Conservation (phyloP, 305 asterid species). For the Fraxinus sp. region DNA sequence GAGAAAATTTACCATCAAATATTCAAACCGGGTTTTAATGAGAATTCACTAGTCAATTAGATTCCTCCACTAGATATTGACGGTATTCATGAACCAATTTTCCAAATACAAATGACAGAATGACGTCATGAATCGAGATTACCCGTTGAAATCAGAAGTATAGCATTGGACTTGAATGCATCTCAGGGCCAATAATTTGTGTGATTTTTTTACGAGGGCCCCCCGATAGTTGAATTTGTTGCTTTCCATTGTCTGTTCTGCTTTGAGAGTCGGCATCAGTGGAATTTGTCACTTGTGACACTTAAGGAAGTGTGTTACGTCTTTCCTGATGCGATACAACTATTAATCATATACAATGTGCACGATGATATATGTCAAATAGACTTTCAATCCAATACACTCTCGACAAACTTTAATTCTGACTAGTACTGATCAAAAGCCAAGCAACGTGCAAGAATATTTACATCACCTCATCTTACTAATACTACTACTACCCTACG, state of each 20-base stretch:
- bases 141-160: not conserved
- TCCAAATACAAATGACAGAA: not conserved
- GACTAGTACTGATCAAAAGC: not conserved
- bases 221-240: not conserved
- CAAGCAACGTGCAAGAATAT: constrained; percentile 32
- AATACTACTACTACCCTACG: constrained; percentile 21
- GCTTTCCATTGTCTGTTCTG: not conserved
- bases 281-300: not conserved
- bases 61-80: not conserved
- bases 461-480: constrained; percentile 42
- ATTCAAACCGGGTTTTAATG: not conserved
- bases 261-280: not conserved
- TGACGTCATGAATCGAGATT: not conserved
- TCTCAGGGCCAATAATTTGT: not conserved
- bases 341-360: not conserved
- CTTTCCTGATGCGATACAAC: not conserved
- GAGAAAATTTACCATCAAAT: not conserved
- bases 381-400: not conserved
- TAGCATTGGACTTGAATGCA: not conserved
- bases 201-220: not conserved
- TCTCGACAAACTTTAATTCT: not conserved
- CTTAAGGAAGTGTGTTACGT: not conserved
- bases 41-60: not conserved
- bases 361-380: not conserved
- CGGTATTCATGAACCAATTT: not conserved